A percentile compares a stretch with the other conserved stretches of the same genome.
These are phyloP conservation scores for Peltaster fructicola DNA, from an alignment of 2,329 filamentous ascomycete genomes.

Conservation along the genomic window DNA sequence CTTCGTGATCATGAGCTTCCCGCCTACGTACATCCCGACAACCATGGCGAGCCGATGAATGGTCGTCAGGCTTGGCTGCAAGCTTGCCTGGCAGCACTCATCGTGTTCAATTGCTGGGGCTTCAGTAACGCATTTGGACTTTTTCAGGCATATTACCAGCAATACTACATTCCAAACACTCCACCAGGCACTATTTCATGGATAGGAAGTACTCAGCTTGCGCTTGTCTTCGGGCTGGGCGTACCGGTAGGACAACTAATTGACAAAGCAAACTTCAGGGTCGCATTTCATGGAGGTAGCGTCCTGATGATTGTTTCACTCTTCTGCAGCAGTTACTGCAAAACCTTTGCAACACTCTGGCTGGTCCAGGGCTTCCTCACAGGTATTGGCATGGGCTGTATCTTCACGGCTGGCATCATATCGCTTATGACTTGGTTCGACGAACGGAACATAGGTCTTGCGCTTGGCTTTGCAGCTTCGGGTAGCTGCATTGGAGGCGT, in stretches of 20 bases:
- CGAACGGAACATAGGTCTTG: constrained; percentile 16
- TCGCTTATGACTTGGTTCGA: constrained; percentile 21
- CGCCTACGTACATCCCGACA: neutral
- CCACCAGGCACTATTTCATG: constrained; percentile 15
- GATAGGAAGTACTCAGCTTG: constrained; percentile 21
- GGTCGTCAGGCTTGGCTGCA: constrained; percentile 13
- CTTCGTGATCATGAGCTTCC: constrained; percentile 1
- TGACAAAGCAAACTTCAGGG: constrained; percentile 17
- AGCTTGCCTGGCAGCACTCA: constrained; percentile 7
- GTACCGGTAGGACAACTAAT: constrained; percentile 15
- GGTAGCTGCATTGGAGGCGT: constrained; percentile 20
- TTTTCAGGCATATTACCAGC: constrained; percentile 18
- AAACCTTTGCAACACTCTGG: constrained; percentile 11
- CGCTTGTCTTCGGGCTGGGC: constrained; percentile 18
- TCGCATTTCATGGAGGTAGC: constrained; percentile 16
- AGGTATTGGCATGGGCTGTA: constrained; percentile 18
- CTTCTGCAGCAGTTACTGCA: constrained; percentile 11
- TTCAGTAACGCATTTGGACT: constrained; percentile 17
- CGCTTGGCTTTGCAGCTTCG: constrained; percentile 17
- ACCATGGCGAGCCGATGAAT: constrained; percentile 7
- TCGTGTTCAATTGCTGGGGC: constrained; percentile 17
- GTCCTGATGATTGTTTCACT: constrained; percentile 13
- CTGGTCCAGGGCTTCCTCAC: constrained; percentile 19
- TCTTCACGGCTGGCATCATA: constrained; percentile 15
- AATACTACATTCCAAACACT: constrained; percentile 7